Percentiles rank a stretch among this genome's conserved stretches.
Conservation (phyloP, 192 early-diverging fungal genomes). For the Coemansia sp. region DNA sequence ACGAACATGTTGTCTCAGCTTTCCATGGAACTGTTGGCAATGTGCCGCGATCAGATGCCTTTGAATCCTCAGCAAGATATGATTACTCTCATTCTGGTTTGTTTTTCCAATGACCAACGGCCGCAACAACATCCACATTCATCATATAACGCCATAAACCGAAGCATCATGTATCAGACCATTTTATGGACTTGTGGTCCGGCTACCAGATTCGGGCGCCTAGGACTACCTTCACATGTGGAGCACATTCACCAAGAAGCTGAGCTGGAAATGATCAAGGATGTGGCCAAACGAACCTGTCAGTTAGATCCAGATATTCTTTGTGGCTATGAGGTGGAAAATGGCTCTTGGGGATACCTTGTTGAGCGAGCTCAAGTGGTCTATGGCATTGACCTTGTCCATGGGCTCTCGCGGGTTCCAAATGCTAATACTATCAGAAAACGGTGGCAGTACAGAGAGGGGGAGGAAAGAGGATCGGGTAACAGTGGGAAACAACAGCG, state of each 20-base stretch:
- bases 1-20: constrained; percentile 13
- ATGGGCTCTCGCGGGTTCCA: constrained; percentile 55
- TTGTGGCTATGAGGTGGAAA: constrained; percentile 85
- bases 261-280: constrained; percentile 64
- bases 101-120: background rate
- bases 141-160: background rate
- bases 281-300: constrained; percentile 59
- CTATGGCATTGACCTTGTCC: constrained; percentile 52
- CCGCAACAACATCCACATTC: background rate
- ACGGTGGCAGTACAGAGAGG: background rate
- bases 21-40: constrained; percentile 24
- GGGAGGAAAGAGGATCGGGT: constrained; percentile 48
- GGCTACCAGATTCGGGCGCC: constrained; percentile 3
- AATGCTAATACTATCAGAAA: background rate
- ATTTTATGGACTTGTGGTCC: constrained; percentile 30
- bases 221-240: constrained; percentile 20
- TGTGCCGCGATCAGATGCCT: constrained; percentile 46
- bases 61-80: constrained; percentile 73
- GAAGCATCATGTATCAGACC: background rate
- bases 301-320: constrained; percentile 83
- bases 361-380: constrained; percentile 58
- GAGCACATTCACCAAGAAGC: constrained; percentile 43
- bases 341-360: constrained; percentile 87
- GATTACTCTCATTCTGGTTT: constrained; percentile 50
- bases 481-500: constrained; percentile 64